Evolutionary conservation across 306 rosid genomes (phyloP).

Genomic region (Vigna reflexopilosa): DNA sequence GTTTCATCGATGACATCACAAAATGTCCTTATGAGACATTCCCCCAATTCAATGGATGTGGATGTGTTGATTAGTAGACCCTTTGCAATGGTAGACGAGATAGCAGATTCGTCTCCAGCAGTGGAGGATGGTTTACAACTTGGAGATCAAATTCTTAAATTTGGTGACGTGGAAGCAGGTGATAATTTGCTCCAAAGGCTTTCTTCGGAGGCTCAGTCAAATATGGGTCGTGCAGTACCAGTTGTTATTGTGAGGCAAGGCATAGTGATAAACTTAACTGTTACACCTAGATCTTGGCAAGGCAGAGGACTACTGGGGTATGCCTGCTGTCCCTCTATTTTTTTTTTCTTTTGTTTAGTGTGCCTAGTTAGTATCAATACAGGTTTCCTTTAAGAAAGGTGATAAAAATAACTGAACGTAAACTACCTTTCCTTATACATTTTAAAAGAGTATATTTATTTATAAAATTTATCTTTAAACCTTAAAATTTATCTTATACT

Average conservation of each 20-base stretch:
- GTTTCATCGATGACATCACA: constrained; percentile 54
- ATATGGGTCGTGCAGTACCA: constrained; percentile 61
- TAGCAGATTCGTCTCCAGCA: constrained; percentile 86
- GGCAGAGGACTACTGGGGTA: constrained; percentile 98
- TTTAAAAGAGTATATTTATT: no score
- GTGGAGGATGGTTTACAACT: constrained; percentile 91
- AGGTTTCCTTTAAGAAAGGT: not conserved
- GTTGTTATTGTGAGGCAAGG: constrained; percentile 80
- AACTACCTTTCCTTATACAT: no score
- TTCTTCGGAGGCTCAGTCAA: constrained; percentile 78
- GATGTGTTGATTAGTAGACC: constrained; percentile 68
- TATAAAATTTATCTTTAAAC: no score
- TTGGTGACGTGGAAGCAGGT: constrained; percentile 85
- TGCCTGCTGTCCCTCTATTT: constrained; percentile 39
- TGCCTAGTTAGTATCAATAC: constrained; percentile 8
- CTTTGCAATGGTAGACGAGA: constrained; percentile 90
- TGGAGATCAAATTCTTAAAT: constrained; percentile 90
- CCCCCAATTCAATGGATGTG: constrained; percentile 60
- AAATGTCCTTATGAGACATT: constrained; percentile 51
- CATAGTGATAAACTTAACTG: constrained; percentile 60
- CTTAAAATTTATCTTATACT: no score
- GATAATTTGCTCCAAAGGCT: constrained; percentile 75
- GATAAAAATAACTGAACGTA: no score
- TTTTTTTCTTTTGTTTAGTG: constrained; percentile 22
- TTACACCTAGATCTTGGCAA: constrained; percentile 94